Conservation (phyloP, 1,284 basidiomycete genomes). For the Sphagnurus paluster region DNA sequence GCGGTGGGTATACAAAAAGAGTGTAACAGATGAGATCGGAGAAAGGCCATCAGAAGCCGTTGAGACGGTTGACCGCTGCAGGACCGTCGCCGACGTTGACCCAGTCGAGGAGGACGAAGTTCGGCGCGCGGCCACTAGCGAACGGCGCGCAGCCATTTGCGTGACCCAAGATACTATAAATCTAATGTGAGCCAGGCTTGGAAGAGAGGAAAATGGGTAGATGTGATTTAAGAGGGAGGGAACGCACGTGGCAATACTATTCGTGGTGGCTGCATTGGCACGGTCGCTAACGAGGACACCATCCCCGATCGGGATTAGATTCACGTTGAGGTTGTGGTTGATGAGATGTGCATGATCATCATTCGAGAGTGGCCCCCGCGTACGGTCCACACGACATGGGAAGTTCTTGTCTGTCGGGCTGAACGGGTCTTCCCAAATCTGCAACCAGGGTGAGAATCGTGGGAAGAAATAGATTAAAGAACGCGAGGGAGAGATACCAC, state of each 20-base stretch:
- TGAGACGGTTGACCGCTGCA: conserved; percentile 42
- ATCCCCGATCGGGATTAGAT: conserved; percentile 32
- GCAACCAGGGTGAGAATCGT: conserved; percentile 21
- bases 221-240: not conserved
- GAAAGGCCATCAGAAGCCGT: conserved; percentile 36
- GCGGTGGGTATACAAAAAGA: no score
- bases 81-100: conserved; percentile 46
- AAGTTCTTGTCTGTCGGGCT: conserved; percentile 61
- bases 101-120: conserved; percentile 53
- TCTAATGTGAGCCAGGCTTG: no score
- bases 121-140: conserved; percentile 42
- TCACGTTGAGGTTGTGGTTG: conserved; percentile 55
- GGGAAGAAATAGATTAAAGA: conserved; percentile 10
- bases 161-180: conserved; percentile 40
- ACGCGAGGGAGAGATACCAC: conserved; percentile 7
- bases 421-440: conserved; percentile 80
- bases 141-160: conserved; percentile 44
- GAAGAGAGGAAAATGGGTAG: not conserved
- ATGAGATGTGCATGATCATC: conserved; percentile 57
- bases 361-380: conserved; percentile 44
- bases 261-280: conserved; percentile 39
- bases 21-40: no score
- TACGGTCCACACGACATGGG: conserved; percentile 74
- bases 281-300: conserved; percentile 44
- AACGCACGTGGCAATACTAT: conserved; percentile 43